Conservation (phyloP, 805 yeast species). For the Wickerhamiella azyma region DNA sequence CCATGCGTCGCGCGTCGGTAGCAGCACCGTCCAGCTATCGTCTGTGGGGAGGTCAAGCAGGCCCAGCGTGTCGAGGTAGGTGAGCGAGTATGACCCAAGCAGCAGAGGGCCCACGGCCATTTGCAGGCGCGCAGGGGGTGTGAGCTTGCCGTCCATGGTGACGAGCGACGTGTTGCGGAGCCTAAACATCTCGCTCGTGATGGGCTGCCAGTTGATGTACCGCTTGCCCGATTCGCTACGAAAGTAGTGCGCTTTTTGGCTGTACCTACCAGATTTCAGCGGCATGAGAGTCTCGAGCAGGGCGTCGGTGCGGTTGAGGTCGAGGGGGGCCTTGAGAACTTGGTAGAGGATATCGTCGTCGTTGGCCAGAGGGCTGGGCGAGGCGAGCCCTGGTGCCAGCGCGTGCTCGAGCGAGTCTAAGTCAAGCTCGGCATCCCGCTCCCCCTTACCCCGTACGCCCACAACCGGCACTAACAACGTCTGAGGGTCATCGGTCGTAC, state of each 20-base stretch:
- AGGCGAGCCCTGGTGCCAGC: too few relatives aligned
- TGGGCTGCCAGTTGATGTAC: conserved; percentile 44
- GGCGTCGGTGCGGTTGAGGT: background rate
- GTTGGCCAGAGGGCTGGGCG: conserved; percentile 16
- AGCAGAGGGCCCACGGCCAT: conserved; percentile 50
- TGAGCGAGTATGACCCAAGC: conserved; percentile 52
- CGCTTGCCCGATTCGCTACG: conserved; percentile 23
- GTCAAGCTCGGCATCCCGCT: background rate
- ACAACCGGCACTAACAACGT: conserved; percentile 44
- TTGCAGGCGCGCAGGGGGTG: conserved; percentile 51
- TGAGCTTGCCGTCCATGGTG: conserved; percentile 43
- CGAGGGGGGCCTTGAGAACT: conserved; percentile 7
- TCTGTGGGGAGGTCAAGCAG: conserved; percentile 39
- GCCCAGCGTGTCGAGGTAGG: conserved; percentile 39
- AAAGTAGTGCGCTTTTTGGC: conserved; percentile 44
- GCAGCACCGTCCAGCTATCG: conserved; percentile 57
- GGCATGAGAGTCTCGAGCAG: conserved; percentile 25
- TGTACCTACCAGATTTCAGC: conserved; percentile 44
- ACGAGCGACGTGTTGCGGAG: conserved; percentile 60
- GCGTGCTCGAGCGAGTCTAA: background rate
- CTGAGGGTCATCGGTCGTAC: conserved; percentile 32
- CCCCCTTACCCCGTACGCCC: background rate
- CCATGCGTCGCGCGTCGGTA: conserved; percentile 76
- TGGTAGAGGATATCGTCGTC: conserved; percentile 41
- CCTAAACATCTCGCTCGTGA: conserved; percentile 29